phyloP scores from a whole-genome alignment of 2,329 filamentous ascomycete species.

The Trichoderma sp. region DNA sequence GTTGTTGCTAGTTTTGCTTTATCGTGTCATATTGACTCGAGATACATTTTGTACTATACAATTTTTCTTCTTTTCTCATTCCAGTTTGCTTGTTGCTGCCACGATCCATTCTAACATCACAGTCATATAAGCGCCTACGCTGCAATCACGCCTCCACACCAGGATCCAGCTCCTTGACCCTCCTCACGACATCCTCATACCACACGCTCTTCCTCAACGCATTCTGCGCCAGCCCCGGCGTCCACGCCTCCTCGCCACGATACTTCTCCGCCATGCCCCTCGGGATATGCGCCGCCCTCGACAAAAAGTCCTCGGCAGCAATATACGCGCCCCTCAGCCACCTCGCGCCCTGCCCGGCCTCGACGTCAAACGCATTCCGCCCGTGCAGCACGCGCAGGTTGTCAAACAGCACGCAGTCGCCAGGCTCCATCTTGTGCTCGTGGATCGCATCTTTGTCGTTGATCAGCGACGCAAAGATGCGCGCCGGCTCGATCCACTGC shows the following conservation, averaged over 20 bases:
- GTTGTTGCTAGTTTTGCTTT: background rate
- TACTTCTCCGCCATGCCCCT: conserved; percentile 32
- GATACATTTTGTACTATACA: background rate
- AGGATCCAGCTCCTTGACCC: conserved; percentile 29
- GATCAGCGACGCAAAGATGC: conserved; percentile 59
- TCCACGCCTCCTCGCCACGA: conserved; percentile 32
- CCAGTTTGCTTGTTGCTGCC: too few relatives aligned
- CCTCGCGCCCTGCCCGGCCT: conserved; percentile 59
- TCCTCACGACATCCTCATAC: conserved; percentile 34
- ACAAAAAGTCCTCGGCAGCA: conserved; percentile 51
- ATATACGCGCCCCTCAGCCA: conserved; percentile 90
- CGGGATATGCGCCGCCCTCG: conserved; percentile 39
- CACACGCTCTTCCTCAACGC: conserved; percentile 33
- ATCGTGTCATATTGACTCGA: background rate
- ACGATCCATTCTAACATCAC: background rate
- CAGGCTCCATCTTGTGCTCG: conserved; percentile 72
- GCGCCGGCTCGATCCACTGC: conserved; percentile 52
- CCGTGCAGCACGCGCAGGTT: conserved; percentile 87
- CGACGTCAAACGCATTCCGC: conserved; percentile 68
- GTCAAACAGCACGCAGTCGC: conserved; percentile 92
- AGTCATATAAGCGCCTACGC: background rate
- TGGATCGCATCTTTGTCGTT: conserved; percentile 62
- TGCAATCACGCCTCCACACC: background rate
- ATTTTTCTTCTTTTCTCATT: background rate
- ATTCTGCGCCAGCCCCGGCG: conserved; percentile 31